Evolutionary conservation across 2,329 filamentous ascomycete genomes (phyloP), one percentile per base, ranked within the genome.

Genomic region (Allantophomopsis lycopodina): DNA sequence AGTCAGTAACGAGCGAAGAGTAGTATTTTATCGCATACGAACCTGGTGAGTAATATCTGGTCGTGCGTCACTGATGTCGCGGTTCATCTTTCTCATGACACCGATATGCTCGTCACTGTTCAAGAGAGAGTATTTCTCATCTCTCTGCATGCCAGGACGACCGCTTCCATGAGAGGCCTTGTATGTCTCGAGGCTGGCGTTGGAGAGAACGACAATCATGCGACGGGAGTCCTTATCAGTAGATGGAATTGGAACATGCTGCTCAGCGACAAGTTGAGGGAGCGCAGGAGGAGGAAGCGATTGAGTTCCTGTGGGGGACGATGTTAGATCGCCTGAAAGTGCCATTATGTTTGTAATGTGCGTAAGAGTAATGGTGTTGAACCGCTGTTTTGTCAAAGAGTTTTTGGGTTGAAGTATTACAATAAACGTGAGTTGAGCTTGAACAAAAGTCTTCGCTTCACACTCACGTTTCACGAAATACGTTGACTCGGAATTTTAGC

Each of bases 61-160:
- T 51, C 91, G 79, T 44, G 91, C 91, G 63, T 98, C 91, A 60
- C 88, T 95, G 49, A 98, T 96, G 59, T 98, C 91, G 52, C 91
- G 76, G 60, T 94, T 94, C 89, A 96, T 96, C 70, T 96, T 98
- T 55, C 91, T 82, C 87, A 98, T 94, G 48, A 96, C 83, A 46
- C 91, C 91, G 51, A 98, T 98, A 60, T 98, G 91, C 64, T 98
- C 91, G 57, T 98, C 91, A 62, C 88, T 95, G 70, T 98, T 98
- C 55, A 98, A 78, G 39, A 98, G 70, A 45, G 89, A 94, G 64
- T 94, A 98, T 62, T 96, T 96, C 59, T 95, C 89, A 54, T 95
- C 88, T 38, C 51, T 49, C 44, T 76, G 73, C 42, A 71, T 66
- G 23, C 76, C 67, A 59, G 76, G 62, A 64, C 79, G 64, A 57